phyloP scores from a whole-genome alignment of 2,329 filamentous ascomycete species.

The Penicillium glabrum region DNA sequence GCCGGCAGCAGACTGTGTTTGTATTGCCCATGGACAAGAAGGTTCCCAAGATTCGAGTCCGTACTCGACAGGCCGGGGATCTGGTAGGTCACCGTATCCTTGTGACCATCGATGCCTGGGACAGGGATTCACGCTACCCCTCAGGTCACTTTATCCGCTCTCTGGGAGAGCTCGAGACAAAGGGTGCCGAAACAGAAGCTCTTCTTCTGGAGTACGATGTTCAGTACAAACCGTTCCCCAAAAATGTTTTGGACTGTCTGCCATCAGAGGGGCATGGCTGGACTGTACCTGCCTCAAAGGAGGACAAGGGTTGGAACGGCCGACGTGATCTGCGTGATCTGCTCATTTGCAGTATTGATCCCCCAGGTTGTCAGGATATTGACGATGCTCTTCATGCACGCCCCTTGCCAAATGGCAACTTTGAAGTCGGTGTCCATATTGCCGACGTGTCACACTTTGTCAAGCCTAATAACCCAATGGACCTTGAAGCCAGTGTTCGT shows the following conservation, averaged over 20 bases:
- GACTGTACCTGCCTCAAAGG: conserved; percentile 77
- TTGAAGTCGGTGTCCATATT: conserved; percentile 95
- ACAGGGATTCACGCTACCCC: conserved; percentile 87
- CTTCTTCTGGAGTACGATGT: conserved; percentile 94
- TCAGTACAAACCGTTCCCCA: conserved; percentile 95
- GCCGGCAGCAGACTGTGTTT: conserved; percentile 90
- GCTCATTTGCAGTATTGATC: conserved; percentile 95
- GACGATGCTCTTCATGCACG: conserved; percentile 93
- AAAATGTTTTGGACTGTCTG: conserved; percentile 90
- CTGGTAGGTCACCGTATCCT: conserved; percentile 88
- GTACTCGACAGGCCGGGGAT: conserved; percentile 85
- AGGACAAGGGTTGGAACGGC: conserved; percentile 83
- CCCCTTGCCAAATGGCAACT: conserved; percentile 85
- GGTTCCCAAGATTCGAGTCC: conserved; percentile 91
- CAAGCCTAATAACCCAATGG: conserved; percentile 96
- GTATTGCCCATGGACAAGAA: conserved; percentile 97
- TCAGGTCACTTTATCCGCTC: conserved; percentile 92
- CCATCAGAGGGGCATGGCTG: conserved; percentile 90
- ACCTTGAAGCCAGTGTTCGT: conserved; percentile 86
- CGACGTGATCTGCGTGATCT: conserved; percentile 80
- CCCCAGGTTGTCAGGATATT: conserved; percentile 93
- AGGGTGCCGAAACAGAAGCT: conserved; percentile 96
- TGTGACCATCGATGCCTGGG: conserved; percentile 94
- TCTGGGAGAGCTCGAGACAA: conserved; percentile 89
- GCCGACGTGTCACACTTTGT: conserved; percentile 99